Evolutionary conservation across 352 stramenopile genomes (phyloP), one percentile per base, ranked within the genome.

Genomic region (Phytopythium helicoides): DNA sequence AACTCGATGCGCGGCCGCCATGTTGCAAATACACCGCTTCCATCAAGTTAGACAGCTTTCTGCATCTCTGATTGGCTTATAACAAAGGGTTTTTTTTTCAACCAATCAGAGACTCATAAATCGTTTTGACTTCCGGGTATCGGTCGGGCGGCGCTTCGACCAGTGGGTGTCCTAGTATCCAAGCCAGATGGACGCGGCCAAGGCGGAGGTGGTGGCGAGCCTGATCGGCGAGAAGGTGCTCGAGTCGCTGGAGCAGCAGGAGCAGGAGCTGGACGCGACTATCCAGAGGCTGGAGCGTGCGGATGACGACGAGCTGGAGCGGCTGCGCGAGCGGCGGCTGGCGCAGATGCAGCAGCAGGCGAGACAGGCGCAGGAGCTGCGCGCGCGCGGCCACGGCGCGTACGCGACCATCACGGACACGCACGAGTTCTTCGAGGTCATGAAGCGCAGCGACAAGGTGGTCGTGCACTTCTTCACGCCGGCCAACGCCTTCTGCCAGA

Each of bases 381-480:
- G 84, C 26, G 72, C 82, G 26, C 71, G 86, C 40, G 87, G 87
- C 23, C 87, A 96, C 71, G 87, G 87, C 51, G 77, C 87, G 38
- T 98, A 96, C 65, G 51, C 72, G 41, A 94, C 96, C 59, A 79
- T 99, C 40, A 79, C 76, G 15, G 91, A 96, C 68, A 94, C 91
- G 36, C 85, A 95, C 45, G 92, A 97, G 28, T 99, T 99, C 68
- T 99, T 99, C 60, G 77, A 97, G 23, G 84, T 81, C 3, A 88
- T 96, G 61, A 99, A 98, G 65, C 71, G 79, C 44, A 97, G 82
- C 49, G 76, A 97, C 47, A 80, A 88, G 41, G 71, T 97, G 26
- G 85, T 98, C 22, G 80, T 98, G 41, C 96, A 99, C 78, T 99
- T 99, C 67, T 98, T 98, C 72, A 89, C 95, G 53, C 83, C 87